Conservation (phyloP, 768 basidiomycete genomes). For the Auricularia sp. region DNA sequence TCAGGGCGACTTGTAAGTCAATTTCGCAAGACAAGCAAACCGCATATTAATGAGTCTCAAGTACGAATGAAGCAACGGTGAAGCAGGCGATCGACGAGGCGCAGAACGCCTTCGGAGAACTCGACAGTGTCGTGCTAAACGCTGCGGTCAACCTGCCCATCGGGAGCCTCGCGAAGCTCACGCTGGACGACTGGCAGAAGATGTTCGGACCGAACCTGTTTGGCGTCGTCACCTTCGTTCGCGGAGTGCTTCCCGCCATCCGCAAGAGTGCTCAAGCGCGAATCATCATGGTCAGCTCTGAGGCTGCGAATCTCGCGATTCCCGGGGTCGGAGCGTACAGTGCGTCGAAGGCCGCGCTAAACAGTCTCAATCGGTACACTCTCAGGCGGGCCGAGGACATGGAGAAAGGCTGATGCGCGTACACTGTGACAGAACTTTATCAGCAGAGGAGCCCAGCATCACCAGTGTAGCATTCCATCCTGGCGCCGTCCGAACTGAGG, state of each 20-base stretch:
- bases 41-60: no score
- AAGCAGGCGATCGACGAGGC: no score
- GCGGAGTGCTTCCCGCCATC: not conserved
- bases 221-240: not conserved
- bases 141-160: no score
- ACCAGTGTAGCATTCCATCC: not conserved
- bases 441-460: not conserved
- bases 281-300: not conserved
- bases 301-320: not conserved
- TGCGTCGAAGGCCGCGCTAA: not conserved
- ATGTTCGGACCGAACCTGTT: not conserved
- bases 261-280: not conserved
- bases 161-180: no score
- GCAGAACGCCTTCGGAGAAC: no score
- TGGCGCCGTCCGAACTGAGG: not conserved
- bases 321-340: not conserved
- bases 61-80: no score
- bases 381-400: no score
- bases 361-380: not conserved
- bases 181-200: no score
- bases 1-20: no score
- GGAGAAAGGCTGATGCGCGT: not conserved
- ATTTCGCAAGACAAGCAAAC: no score
- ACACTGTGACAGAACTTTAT: not conserved
- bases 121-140: no score